These are phyloP conservation scores for Pelargonium myrrhifolium DNA, from an alignment of 441 rosid genomes.

Conservation along the genomic window DNA sequence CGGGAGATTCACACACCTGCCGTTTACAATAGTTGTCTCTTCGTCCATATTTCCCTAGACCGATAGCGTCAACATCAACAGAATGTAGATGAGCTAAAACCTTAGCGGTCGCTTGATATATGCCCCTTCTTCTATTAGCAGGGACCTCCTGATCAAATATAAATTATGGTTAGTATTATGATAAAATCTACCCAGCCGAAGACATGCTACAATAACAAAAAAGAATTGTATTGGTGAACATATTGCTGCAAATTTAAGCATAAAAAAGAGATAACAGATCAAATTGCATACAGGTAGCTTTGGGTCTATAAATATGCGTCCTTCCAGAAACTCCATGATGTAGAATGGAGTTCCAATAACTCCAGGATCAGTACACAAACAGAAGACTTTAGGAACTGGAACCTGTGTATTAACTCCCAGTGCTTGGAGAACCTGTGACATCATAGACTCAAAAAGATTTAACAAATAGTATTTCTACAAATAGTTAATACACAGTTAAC, in stretches of 20 bases:
- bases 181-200: not conserved
- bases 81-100: constrained; percentile 76
- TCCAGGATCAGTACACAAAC: constrained; percentile 56
- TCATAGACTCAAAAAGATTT: not conserved
- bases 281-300: constrained; percentile 45
- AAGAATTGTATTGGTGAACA: no score
- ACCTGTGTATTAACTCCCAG: constrained; percentile 64
- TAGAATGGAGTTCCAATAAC: constrained; percentile 81
- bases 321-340: constrained; percentile 92
- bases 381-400: constrained; percentile 80
- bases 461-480: not conserved
- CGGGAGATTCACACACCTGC: constrained; percentile 44
- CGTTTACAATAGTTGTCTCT: constrained; percentile 67
- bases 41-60: constrained; percentile 68
- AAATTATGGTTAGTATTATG: not conserved
- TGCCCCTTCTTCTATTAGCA: constrained; percentile 47
- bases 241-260: not conserved
- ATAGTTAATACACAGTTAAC: no score
- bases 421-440: constrained; percentile 62
- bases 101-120: constrained; percentile 65
- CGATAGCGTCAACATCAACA: constrained; percentile 63
- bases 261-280: not conserved
- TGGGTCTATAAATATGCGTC: constrained; percentile 71
- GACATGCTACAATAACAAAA: not conserved
- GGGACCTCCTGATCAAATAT: constrained; percentile 44